Evolutionary conservation across 768 basidiomycete species (phyloP).

Genomic region (Xerocomellus dryophilus): DNA sequence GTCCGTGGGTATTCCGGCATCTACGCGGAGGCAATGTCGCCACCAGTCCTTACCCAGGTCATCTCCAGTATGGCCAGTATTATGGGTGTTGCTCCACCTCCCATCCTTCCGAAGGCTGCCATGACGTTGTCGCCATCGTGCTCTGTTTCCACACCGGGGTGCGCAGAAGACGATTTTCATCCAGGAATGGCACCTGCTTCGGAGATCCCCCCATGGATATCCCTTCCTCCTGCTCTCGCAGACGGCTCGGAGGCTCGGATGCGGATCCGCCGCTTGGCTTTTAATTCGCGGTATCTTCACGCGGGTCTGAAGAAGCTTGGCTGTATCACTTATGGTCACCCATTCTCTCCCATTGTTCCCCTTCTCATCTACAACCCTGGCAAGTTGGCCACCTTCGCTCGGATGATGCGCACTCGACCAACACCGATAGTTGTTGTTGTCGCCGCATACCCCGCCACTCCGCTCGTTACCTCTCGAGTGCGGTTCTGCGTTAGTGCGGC

Average conservation of each 20-base stretch:
- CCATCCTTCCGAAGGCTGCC: conserved; percentile 27
- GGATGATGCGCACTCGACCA: conserved; percentile 74
- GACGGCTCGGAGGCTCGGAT: conserved; percentile 83
- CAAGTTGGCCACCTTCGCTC: conserved; percentile 89
- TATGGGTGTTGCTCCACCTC: conserved; percentile 70
- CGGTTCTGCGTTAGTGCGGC: conserved; percentile 93
- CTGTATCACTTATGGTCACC: conserved; percentile 93
- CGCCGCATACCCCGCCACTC: conserved; percentile 87
- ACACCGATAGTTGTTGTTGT: conserved; percentile 88
- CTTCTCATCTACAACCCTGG: conserved; percentile 89
- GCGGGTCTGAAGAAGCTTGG: conserved; percentile 84
- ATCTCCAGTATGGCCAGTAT: conserved; percentile 93
- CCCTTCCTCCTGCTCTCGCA: conserved; percentile 64
- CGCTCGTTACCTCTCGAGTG: conserved; percentile 82
- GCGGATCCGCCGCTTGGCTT: conserved; percentile 84
- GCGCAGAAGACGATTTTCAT: conserved; percentile 46
- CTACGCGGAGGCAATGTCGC: conserved; percentile 90
- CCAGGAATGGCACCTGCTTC: conserved; percentile 69
- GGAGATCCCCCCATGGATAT: conserved; percentile 74
- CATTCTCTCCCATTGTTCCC: conserved; percentile 90
- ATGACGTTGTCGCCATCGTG: conserved; percentile 32
- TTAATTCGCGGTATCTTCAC: conserved; percentile 92
- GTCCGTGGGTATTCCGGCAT: conserved; percentile 74
- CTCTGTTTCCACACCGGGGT: conserved; percentile 25
- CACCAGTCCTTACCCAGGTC: conserved; percentile 88